Evolutionary conservation across 1,284 basidiomycete species (phyloP), one percentile per base, ranked within the genome.

Genomic region (Peniophora sp.): DNA sequence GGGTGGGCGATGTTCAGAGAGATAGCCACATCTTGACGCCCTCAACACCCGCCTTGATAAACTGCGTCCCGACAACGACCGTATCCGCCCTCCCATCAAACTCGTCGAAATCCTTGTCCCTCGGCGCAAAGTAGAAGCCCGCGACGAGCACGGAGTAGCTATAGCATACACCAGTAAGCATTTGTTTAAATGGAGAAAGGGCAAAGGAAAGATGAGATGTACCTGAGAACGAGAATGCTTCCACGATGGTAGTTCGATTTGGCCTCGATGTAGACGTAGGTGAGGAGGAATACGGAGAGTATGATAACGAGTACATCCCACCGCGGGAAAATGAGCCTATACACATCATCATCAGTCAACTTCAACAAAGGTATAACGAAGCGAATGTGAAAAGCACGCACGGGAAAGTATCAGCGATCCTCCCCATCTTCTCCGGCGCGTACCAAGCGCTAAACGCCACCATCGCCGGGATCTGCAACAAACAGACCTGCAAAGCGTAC

Each of bases 301-400:
- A 99, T 91, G 66, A 99, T 92, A 25, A 88, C 89, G 57, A 99
- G 86, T 46, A 97, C 92, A 65, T 99, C 97, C 96, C 97, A 99
- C 60, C 94, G 83, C 1, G 97, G 97, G 80, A 99, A 98, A 57
- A 99, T 95, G 52, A 99, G 79, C 19, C 93, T 97, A 61, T n/a
- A n/a, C n/a, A 6, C 19, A 5, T 41, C 38, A 41, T n/a, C 5
- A 20, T 6, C n/a, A 8, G 8, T 20, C 16, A 8, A 16, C n/a
- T 41, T n/a, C 16, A n/a, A n/a, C 38, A n/a, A 20, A 41, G 38
- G 38, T n/a, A 41, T 6, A 20, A 20, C 8, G 34, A 10, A 36
- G n/a, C 34, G 34, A n/a, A 36, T 10, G n/a, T n/a, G n/a, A 41
- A 24, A 19, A 45, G 38, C 16, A 71, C 81, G 49, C 64, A 95